Evolutionary conservation across 2,329 filamentous ascomycete species (phyloP).

Genomic region (Talaromyces piceae): DNA sequence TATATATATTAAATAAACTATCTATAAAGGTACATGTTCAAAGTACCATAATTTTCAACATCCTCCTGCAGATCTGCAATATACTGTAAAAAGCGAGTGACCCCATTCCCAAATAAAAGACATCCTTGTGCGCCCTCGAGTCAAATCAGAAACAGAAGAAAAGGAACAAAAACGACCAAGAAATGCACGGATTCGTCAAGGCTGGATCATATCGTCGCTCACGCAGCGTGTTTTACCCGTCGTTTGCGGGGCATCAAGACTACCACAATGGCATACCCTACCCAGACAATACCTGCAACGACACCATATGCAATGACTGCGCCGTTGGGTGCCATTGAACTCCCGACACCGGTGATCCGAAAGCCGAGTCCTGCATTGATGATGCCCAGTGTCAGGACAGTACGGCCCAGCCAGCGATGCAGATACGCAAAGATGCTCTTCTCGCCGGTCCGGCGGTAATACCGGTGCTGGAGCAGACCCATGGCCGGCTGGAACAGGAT

Average conservation of each 20-base stretch:
- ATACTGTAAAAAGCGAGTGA: too few relatives aligned
- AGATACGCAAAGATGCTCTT: constrained; percentile 42
- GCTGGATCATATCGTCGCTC: too few relatives aligned
- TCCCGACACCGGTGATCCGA: constrained; percentile 37
- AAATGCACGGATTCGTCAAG: too few relatives aligned
- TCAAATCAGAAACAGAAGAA: too few relatives aligned
- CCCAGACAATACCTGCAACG: constrained; percentile 42
- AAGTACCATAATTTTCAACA: too few relatives aligned
- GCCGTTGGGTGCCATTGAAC: constrained; percentile 15
- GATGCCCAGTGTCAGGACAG: constrained; percentile 45
- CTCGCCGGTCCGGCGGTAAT: constrained; percentile 41
- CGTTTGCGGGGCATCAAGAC: background rate
- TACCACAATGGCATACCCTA: constrained; percentile 30
- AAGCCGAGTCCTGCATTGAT: constrained; percentile 53
- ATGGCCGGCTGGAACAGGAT: constrained; percentile 51
- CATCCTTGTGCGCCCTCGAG: too few relatives aligned
- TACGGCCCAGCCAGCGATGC: constrained; percentile 50
- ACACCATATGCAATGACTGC: constrained; percentile 44
- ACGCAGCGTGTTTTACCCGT: too few relatives aligned
- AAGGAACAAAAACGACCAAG: too few relatives aligned
- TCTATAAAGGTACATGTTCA: too few relatives aligned
- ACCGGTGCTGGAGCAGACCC: constrained; percentile 45
- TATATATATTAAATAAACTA: too few relatives aligned
- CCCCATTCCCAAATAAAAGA: too few relatives aligned
- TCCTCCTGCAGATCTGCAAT: too few relatives aligned